phyloP scores from a whole-genome alignment of 1,284 basidiomycete genomes.

The Papiliotrema nemorosa region DNA sequence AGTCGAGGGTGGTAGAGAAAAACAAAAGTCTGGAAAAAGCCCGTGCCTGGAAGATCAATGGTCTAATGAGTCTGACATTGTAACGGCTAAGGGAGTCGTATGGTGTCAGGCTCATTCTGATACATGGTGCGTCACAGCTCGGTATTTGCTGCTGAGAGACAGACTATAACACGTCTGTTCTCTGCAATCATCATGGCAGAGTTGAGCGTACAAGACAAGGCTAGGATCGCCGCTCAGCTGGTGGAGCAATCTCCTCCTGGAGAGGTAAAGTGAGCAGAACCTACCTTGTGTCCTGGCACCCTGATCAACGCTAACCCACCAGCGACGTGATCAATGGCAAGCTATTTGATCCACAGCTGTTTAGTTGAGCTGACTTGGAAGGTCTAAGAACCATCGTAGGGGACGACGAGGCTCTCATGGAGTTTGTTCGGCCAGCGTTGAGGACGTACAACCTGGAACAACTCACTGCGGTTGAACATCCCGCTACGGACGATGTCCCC shows the following conservation, averaged over 20 bases:
- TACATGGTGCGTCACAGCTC: not conserved
- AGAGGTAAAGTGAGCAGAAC: constrained; percentile 66
- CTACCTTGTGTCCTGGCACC: not conserved
- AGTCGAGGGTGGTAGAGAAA: not conserved
- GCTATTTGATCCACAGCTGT: constrained; percentile 5
- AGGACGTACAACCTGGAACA: constrained; percentile 79
- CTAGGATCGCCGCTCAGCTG: constrained; percentile 62
- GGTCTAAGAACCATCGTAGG: constrained; percentile 62
- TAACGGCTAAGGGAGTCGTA: not conserved
- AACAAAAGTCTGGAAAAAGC: not conserved
- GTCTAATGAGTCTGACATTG: not conserved
- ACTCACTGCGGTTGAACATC: constrained; percentile 69
- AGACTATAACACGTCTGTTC: not conserved
- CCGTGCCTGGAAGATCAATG: not conserved
- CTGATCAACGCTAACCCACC: constrained; percentile 10
- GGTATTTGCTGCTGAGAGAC: not conserved
- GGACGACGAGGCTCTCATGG: constrained; percentile 75
- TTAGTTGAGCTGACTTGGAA: constrained; percentile 66
- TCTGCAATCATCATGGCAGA: constrained; percentile 27
- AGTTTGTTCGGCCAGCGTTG: constrained; percentile 69
- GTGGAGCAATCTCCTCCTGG: constrained; percentile 87
- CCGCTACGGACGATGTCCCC: constrained; percentile 20
- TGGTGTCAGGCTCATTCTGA: not conserved
- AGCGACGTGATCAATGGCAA: constrained; percentile 80
- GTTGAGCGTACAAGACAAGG: constrained; percentile 35